phyloP scores from a whole-genome alignment of 2,329 filamentous ascomycete genomes.

The Orbilia quercus region DNA sequence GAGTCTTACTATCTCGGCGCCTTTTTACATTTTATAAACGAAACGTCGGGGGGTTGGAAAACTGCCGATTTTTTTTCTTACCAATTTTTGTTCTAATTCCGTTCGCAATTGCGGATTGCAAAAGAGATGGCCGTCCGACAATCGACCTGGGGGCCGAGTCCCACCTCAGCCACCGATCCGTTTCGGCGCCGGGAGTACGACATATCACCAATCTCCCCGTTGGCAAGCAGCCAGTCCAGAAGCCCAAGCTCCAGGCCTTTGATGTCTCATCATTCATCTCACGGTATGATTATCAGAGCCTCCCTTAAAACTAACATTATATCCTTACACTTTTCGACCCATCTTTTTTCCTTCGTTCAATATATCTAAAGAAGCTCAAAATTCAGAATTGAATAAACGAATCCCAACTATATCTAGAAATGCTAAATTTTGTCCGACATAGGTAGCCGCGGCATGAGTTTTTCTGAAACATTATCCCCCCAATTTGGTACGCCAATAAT shows the following conservation, averaged over 20 bases:
- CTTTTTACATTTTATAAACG: slow-evolving; percentile 35
- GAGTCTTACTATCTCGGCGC: slow-evolving; percentile 44
- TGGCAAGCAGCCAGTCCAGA: slow-evolving; percentile 31
- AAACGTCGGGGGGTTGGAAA: slow-evolving; percentile 27
- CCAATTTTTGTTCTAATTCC: not conserved
- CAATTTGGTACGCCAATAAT: slow-evolving; percentile 56
- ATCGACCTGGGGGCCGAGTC: slow-evolving; percentile 52
- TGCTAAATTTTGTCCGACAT: slow-evolving; percentile 34
- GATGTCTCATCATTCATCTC: slow-evolving; percentile 46
- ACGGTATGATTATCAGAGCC: slow-evolving; percentile 43
- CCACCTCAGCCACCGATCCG: slow-evolving; percentile 54
- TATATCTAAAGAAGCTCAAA: not conserved
- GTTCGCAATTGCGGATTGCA: slow-evolving; percentile 11
- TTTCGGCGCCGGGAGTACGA: slow-evolving; percentile 35
- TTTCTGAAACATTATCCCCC: slow-evolving; percentile 42
- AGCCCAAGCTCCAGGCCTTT: slow-evolving; percentile 42
- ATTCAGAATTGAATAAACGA: not conserved
- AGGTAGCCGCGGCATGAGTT: slow-evolving; percentile 53
- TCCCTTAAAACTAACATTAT: not conserved
- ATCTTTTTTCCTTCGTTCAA: not conserved
- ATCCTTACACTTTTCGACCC: not conserved
- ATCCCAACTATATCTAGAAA: not conserved
- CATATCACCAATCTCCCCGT: slow-evolving; percentile 42
- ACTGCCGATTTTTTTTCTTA: slow-evolving; percentile 38
- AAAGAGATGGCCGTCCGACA: slow-evolving; percentile 51